Evolutionary conservation across 352 stramenopile genomes (phyloP).

Genomic region (Pythium sp.): DNA sequence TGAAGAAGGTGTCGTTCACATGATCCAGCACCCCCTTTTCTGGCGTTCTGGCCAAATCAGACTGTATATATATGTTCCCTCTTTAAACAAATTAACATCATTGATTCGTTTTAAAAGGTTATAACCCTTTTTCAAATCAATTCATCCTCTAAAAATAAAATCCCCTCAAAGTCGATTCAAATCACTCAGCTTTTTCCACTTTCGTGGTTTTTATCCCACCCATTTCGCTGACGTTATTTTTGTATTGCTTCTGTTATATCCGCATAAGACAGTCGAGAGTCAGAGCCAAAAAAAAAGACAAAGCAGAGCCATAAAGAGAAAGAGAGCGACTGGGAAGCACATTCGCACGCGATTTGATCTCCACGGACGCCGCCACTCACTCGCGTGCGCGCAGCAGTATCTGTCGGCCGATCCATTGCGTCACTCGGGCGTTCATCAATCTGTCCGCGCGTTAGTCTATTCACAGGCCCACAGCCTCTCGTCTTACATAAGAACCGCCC

Average conservation of each 20-base stretch:
- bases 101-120: neutral
- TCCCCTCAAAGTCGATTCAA: neutral
- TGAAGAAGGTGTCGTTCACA: neutral
- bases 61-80: neutral
- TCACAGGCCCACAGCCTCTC: neutral
- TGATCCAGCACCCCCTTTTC: neutral
- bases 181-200: neutral
- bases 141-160: neutral
- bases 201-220: neutral
- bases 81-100: neutral
- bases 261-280: neutral
- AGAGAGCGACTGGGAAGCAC: neutral
- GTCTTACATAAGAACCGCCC: neutral
- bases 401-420: too few relatives aligned
- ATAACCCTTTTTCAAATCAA: neutral
- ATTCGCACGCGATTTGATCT: neutral
- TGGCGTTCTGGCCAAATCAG: slow-evolving; percentile 2
- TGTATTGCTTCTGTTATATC: neutral
- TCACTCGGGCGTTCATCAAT: neutral
- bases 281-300: neutral
- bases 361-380: too few relatives aligned
- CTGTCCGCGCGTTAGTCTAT: neutral
- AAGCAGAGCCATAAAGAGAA: neutral
- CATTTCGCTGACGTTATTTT: neutral
- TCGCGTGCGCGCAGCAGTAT: too few relatives aligned